These are phyloP conservation scores for Saturnispora diversa DNA, from an alignment of 805 yeast genomes.

Conservation along the genomic window DNA sequence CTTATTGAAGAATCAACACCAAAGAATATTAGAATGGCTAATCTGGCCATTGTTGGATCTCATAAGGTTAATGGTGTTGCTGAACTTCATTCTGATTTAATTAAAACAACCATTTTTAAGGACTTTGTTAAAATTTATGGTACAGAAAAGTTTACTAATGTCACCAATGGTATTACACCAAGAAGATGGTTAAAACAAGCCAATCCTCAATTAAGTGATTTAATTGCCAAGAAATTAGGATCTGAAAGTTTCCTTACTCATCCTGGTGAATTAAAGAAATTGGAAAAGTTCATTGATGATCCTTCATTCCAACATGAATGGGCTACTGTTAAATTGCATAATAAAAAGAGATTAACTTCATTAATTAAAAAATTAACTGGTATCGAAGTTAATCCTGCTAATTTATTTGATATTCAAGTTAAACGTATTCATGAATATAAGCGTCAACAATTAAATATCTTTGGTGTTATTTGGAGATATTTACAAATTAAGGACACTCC, in stretches of 20 bases:
- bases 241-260: constrained; percentile 63
- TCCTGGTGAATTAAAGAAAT: constrained; percentile 55
- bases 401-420: constrained; percentile 84
- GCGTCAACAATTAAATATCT: constrained; percentile 88
- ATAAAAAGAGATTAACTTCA: constrained; percentile 59
- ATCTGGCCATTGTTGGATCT: constrained; percentile 82
- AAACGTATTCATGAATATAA: constrained; percentile 94
- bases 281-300: constrained; percentile 64
- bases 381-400: constrained; percentile 60
- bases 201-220: constrained; percentile 68
- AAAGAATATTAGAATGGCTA: constrained; percentile 88
- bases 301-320: constrained; percentile 58
- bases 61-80: constrained; percentile 96
- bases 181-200: constrained; percentile 95
- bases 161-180: constrained; percentile 92
- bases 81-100: constrained; percentile 85
- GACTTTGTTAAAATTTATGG: constrained; percentile 86
- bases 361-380: constrained; percentile 56
- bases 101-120: constrained; percentile 80
- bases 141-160: constrained; percentile 75
- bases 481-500: constrained; percentile 63
- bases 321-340: constrained; percentile 61
- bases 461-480: constrained; percentile 82
- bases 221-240: constrained; percentile 65
- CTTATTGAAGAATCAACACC: constrained; percentile 75